Evolutionary conservation across 129 eudicot genomes (phyloP).

Genomic region (Gnaphalium uliginosum): DNA sequence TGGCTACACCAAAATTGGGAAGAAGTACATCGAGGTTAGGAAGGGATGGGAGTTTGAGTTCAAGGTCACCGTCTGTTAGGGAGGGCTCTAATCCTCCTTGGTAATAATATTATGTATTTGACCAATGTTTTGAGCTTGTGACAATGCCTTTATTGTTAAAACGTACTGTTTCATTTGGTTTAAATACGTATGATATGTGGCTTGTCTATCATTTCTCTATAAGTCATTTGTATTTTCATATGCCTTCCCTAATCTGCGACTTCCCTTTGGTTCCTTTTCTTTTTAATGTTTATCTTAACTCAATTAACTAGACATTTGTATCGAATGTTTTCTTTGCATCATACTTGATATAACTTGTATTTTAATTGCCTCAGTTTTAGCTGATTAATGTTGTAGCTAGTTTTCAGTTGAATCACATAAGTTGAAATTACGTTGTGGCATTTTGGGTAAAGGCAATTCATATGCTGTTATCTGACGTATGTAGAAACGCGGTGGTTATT

Average conservation of each 20-base stretch:
- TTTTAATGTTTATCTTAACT: not conserved
- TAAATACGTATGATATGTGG: slow-evolving; percentile 12
- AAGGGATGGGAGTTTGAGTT: slow-evolving; percentile 52
- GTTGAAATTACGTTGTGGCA: not conserved
- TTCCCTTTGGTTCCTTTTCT: not conserved
- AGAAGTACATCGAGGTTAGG: slow-evolving; percentile 82
- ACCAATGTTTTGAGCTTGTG: not conserved
- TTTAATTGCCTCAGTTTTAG: not conserved
- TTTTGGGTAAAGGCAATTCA: not conserved
- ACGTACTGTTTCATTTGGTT: not conserved
- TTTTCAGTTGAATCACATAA: not conserved
- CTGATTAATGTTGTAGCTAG: not conserved
- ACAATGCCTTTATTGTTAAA: slow-evolving; percentile 10
- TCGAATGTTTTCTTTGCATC: not conserved
- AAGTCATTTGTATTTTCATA: slow-evolving; percentile 19
- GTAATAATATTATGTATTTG: slow-evolving; percentile 39
- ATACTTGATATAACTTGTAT: not conserved
- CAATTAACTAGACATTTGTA: not conserved
- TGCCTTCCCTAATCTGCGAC: not conserved
- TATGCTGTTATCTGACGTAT: not conserved
- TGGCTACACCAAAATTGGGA: slow-evolving; percentile 66
- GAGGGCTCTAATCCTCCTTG: slow-evolving; percentile 89
- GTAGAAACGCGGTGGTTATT: not conserved
- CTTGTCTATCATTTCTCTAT: slow-evolving; percentile 5
- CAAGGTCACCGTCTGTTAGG: slow-evolving; percentile 80